These are phyloP conservation scores for Castanea sativa DNA, from an alignment of 306 rosid genomes.

Conservation along the genomic window DNA sequence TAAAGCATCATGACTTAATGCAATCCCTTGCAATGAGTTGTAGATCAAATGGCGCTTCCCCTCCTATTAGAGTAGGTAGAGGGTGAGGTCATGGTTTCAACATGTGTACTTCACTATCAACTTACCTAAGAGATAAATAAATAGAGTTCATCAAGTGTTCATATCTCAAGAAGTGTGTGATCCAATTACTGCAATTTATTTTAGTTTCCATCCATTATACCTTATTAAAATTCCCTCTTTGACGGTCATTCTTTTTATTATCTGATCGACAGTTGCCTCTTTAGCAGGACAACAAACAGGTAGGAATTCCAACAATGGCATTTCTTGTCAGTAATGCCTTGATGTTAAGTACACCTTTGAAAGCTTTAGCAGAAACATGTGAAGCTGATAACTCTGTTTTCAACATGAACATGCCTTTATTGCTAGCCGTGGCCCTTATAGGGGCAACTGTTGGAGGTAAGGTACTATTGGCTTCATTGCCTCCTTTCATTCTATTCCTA, in stretches of 20 bases:
- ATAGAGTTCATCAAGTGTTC: background rate
- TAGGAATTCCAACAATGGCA: constrained; percentile 43
- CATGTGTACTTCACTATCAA: no score
- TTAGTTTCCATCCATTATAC: background rate
- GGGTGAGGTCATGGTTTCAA: no score
- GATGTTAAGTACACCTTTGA: constrained; percentile 61
- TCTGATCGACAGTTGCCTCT: constrained; percentile 16
- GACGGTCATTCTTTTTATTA: background rate
- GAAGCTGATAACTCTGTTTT: constrained; percentile 60
- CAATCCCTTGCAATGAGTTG: no score
- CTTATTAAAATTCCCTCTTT: background rate
- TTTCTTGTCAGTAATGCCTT: constrained; percentile 54
- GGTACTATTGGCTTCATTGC: constrained; percentile 22
- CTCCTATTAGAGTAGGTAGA: no score
- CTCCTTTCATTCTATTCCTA: constrained; percentile 13
- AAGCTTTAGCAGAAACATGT: constrained; percentile 88
- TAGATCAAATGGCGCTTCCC: no score
- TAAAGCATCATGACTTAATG: background rate
- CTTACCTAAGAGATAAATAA: no score
- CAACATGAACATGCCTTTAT: constrained; percentile 90
- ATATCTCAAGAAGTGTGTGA: background rate
- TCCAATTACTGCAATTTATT: background rate
- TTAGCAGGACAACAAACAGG: constrained; percentile 46
- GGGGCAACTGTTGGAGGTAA: constrained; percentile 99
- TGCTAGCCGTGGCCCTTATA: constrained; percentile 78